Evolutionary conservation across 1,284 basidiomycete species (phyloP).

Genomic region (Fomitopsis palustris): DNA sequence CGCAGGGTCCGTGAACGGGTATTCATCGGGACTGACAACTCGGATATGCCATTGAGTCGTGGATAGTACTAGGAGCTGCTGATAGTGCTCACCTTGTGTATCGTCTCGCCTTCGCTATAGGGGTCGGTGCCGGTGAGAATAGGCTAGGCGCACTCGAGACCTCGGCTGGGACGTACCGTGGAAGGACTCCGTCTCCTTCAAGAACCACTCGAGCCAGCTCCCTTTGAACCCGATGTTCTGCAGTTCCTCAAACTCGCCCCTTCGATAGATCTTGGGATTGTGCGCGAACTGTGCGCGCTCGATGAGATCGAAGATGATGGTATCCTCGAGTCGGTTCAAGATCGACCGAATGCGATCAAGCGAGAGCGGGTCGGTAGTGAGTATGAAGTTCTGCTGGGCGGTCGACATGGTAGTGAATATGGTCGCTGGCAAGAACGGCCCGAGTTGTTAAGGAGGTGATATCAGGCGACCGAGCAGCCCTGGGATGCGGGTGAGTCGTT

Average conservation of each 20-base stretch:
- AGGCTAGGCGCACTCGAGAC: not conserved
- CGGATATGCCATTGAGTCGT: not conserved
- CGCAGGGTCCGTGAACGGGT: slow-evolving; percentile 80
- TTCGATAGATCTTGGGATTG: slow-evolving; percentile 88
- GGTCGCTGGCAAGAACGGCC: not conserved
- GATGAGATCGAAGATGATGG: slow-evolving; percentile 96
- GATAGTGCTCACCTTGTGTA: slow-evolving; percentile 72
- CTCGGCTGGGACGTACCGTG: slow-evolving; percentile 65
- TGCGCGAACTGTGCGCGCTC: slow-evolving; percentile 97
- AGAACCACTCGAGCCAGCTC: slow-evolving; percentile 96
- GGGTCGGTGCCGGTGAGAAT: not conserved
- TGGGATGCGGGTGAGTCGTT: not conserved
- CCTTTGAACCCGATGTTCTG: slow-evolving; percentile 71
- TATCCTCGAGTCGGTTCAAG: slow-evolving; percentile 91
- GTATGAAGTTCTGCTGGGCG: slow-evolving; percentile 54
- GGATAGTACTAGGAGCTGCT: not conserved
- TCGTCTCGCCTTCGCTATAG: slow-evolving; percentile 83
- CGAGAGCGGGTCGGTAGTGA: slow-evolving; percentile 73
- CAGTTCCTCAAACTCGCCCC: slow-evolving; percentile 77
- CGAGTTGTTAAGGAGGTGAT: not conserved
- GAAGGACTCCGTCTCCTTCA: slow-evolving; percentile 91
- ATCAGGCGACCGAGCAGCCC: not conserved
- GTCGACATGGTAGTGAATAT: slow-evolving; percentile 41
- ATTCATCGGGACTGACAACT: slow-evolving; percentile 86
- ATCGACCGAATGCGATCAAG: slow-evolving; percentile 86